Conservation (phyloP, 225 moss, liverwort and hornwort species). For the Pseudisothecium myosuroides region DNA sequence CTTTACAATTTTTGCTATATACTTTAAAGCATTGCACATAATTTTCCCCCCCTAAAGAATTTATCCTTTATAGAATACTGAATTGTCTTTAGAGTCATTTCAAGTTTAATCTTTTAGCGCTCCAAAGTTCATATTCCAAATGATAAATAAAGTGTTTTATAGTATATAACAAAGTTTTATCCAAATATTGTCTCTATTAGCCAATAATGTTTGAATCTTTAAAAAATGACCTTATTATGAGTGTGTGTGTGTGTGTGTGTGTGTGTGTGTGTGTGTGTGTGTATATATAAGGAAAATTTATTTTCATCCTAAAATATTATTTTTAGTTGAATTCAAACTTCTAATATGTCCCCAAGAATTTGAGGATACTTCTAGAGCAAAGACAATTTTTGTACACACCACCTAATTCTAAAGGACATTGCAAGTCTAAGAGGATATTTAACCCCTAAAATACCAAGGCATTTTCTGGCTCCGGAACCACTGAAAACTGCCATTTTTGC, state of each 20-base stretch:
- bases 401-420: neutral
- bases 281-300: rapidly evolving
- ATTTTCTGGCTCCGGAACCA: no score
- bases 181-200: neutral
- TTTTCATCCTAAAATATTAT: neutral
- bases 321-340: rapidly evolving
- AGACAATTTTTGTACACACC: neutral
- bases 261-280: no score
- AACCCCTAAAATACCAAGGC: no score
- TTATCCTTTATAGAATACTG: neutral
- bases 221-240: no score
- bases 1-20: neutral
- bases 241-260: no score
- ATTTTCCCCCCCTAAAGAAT: neutral
- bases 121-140: neutral
- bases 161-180: neutral
- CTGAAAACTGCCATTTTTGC: no score
- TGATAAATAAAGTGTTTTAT: neutral
- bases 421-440: rapidly evolving
- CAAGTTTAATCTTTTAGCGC: neutral
- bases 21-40: neutral
- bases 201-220: neutral
- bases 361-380: neutral
- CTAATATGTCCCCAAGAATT: neutral
- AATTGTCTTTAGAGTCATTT: no score